phyloP scores from a whole-genome alignment of 306 rosid genomes.

The Senna siamea region DNA sequence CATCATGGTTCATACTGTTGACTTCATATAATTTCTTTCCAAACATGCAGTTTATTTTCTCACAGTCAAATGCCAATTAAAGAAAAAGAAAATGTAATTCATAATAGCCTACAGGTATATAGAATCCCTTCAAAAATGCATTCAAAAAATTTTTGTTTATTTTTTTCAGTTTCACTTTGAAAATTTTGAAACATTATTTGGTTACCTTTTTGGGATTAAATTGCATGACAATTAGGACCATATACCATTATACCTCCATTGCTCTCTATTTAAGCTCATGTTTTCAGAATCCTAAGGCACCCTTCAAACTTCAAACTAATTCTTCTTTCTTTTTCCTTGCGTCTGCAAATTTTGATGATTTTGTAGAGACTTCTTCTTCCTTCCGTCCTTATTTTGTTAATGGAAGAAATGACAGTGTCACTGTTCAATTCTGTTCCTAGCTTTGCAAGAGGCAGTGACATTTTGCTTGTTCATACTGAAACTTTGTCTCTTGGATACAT shows the following conservation, averaged over 20 bases:
- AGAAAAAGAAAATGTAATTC: background rate
- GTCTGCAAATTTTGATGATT: background rate
- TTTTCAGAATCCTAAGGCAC: background rate
- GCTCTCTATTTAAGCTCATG: background rate
- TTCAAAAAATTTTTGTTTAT: background rate
- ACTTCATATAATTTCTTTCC: background rate
- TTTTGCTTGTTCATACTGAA: conserved; percentile 53
- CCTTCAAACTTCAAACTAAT: background rate
- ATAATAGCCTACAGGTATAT: background rate
- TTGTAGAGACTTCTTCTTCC: background rate
- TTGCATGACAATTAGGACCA: background rate
- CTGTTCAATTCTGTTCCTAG: conserved; percentile 33
- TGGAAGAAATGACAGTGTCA: conserved; percentile 4
- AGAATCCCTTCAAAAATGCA: conserved; percentile 1
- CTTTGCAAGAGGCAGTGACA: conserved; percentile 46
- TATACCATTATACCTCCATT: background rate
- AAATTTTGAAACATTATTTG: background rate
- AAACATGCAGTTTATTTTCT: background rate
- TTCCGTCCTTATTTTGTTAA: too few species aligned
- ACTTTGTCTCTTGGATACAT: conserved; percentile 28
- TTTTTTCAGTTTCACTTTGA: background rate
- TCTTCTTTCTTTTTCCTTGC: too few species aligned
- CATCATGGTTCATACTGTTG: background rate
- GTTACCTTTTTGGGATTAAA: background rate
- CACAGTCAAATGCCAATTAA: background rate